These are phyloP conservation scores for Pseudocercospora crystallina DNA, from an alignment of 2,329 filamentous ascomycete species.

Conservation along the genomic window DNA sequence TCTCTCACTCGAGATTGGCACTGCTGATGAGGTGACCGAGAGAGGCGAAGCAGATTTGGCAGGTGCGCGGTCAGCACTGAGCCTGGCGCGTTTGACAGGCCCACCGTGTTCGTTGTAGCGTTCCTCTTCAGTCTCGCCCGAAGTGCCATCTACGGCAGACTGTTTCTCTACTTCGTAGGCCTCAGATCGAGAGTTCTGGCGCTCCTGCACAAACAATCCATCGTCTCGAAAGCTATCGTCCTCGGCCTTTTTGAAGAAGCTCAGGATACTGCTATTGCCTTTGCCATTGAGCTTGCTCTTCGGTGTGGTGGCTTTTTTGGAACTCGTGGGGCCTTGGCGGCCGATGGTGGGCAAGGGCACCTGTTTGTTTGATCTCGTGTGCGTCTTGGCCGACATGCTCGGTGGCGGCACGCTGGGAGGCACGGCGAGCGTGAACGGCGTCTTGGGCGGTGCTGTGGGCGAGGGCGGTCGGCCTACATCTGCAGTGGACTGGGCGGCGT, in stretches of 20 bases:
- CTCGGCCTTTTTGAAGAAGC: constrained; percentile 56
- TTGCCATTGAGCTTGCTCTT: constrained; percentile 42
- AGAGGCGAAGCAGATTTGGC: constrained; percentile 37
- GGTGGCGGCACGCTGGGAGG: constrained; percentile 31
- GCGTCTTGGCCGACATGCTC: constrained; percentile 33
- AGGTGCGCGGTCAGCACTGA: constrained; percentile 17
- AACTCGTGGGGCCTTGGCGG: constrained; percentile 31
- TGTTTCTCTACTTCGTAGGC: not conserved
- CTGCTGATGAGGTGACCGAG: no score
- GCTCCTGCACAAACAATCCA: constrained; percentile 40
- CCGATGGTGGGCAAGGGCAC: constrained; percentile 31
- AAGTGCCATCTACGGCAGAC: no score
- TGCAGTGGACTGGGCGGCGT: constrained; percentile 37
- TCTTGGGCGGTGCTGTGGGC: constrained; percentile 42
- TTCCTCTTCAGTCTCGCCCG: constrained; percentile 22
- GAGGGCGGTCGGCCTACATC: constrained; percentile 52
- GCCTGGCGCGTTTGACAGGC: constrained; percentile 45
- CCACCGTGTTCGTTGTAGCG: constrained; percentile 47
- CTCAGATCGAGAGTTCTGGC: not conserved
- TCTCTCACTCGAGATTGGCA: not conserved
- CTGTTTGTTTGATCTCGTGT: constrained; percentile 24
- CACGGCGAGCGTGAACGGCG: constrained; percentile 33
- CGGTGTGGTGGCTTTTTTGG: constrained; percentile 36
- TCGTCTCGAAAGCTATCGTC: constrained; percentile 27
- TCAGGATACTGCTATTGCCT: constrained; percentile 53